Conservation (phyloP, 1,139 yeast species). For the Chernovozyma aurita region DNA sequence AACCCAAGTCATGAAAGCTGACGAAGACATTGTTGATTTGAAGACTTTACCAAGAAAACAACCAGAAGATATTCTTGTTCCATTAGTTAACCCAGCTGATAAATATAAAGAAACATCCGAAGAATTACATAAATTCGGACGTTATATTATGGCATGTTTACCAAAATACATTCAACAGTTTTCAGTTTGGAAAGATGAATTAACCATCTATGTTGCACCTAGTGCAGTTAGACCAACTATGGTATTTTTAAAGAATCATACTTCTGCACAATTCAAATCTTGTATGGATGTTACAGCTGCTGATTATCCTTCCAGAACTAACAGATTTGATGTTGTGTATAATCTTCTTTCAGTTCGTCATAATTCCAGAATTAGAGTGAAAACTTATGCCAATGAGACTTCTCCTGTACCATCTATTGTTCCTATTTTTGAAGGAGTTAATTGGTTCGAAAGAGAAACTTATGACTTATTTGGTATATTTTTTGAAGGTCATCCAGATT, state of each 20-base stretch:
- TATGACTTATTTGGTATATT: slow-evolving; percentile 84
- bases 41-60: slow-evolving; percentile 38
- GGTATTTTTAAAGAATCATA: slow-evolving; percentile 70
- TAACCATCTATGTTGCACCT: slow-evolving; percentile 74
- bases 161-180: slow-evolving; percentile 84
- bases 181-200: slow-evolving; percentile 88
- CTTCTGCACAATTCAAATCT: slow-evolving; percentile 74
- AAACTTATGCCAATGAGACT: slow-evolving; percentile 83
- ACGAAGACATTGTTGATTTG: slow-evolving; percentile 34
- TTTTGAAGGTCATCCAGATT: slow-evolving; percentile 85
- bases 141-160: slow-evolving; percentile 69
- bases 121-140: slow-evolving; percentile 80
- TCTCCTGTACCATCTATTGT: slow-evolving; percentile 77
- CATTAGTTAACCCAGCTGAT: slow-evolving; percentile 75
- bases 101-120: slow-evolving; percentile 64
- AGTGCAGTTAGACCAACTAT: slow-evolving; percentile 66
- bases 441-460: slow-evolving; percentile 89
- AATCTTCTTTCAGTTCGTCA: slow-evolving; percentile 76
- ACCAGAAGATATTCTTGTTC: slow-evolving; percentile 40
- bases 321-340: slow-evolving; percentile 85
- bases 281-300: slow-evolving; percentile 83
- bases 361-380: slow-evolving; percentile 84
- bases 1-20: slow-evolving; percentile 3
- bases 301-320: slow-evolving; percentile 79
- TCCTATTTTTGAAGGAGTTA: slow-evolving; percentile 70